phyloP scores from a whole-genome alignment of 2,329 filamentous ascomycete genomes.

The Fusarium bulbicola region DNA sequence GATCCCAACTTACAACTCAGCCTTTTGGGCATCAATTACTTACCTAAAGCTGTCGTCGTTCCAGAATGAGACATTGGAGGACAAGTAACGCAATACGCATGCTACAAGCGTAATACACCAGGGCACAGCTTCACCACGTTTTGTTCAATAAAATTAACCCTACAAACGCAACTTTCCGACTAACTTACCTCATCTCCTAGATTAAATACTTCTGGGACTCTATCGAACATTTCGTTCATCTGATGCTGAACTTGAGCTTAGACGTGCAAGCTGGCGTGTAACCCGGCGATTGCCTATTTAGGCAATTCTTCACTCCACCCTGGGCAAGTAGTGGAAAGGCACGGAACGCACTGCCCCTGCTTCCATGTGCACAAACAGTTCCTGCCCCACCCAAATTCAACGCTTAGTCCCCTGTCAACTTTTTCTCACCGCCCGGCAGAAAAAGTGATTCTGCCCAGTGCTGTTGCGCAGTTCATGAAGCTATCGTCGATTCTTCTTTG shows the following conservation, averaged over 20 bases:
- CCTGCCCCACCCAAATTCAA: neutral
- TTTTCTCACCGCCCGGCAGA: constrained; percentile 47
- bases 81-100: neutral
- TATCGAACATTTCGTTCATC: neutral
- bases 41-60: too few species aligned
- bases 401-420: neutral
- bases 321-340: constrained; percentile 5
- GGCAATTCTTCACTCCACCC: constrained; percentile 27
- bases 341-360: neutral
- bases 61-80: neutral
- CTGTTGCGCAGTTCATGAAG: constrained; percentile 15
- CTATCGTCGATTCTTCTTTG: constrained; percentile 28
- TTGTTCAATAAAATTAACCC: neutral
- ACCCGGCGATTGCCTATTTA: constrained; percentile 31
- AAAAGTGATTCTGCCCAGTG: constrained; percentile 34
- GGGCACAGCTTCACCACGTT: neutral
- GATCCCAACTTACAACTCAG: too few species aligned
- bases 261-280: neutral
- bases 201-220: neutral
- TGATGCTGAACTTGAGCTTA: neutral
- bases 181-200: too few species aligned
- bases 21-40: neutral
- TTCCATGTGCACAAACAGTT: constrained; percentile 1
- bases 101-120: neutral
- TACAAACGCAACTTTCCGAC: neutral